Conservation (phyloP, 2,329 filamentous ascomycete genomes). For the Diaporthe aspalathi region DNA sequence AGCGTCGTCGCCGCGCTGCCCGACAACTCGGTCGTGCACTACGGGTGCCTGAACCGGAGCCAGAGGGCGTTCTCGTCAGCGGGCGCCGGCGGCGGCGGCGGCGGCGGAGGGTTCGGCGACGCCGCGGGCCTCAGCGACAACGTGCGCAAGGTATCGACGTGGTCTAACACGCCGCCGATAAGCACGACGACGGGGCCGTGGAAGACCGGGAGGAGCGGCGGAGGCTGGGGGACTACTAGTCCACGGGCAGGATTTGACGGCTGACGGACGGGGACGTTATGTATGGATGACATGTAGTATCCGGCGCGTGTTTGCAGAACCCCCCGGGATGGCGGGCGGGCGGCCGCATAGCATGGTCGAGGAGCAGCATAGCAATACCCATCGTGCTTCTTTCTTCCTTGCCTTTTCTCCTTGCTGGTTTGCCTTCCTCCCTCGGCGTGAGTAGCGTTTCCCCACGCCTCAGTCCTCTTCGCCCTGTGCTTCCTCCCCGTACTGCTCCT, state of each 20-base stretch:
- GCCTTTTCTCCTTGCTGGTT: neutral
- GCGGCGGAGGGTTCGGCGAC: neutral
- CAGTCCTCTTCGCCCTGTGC: constrained; percentile 73
- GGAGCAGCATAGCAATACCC: constrained; percentile 36
- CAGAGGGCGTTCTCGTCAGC: constrained; percentile 46
- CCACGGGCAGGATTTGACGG: constrained; percentile 26
- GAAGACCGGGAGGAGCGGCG: constrained; percentile 26
- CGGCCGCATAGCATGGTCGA: constrained; percentile 17
- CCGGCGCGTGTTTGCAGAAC: constrained; percentile 5
- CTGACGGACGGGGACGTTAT: neutral
- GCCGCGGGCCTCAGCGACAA: constrained; percentile 52
- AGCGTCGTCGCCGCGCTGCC: constrained; percentile 92
- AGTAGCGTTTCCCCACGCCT: neutral
- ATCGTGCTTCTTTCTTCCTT: constrained; percentile 20
- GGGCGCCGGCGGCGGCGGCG: neutral
- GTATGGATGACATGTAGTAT: constrained; percentile 18
- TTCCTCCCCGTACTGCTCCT: constrained; percentile 89
- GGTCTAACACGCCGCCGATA: constrained; percentile 15
- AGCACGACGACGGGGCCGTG: constrained; percentile 28
- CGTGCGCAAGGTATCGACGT: constrained; percentile 44
- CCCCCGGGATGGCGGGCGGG: too few relatives aligned
- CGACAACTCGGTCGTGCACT: constrained; percentile 84
- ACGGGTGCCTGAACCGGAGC: constrained; percentile 74
- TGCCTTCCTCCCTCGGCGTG: neutral
- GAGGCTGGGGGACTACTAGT: constrained; percentile 1